These are phyloP conservation scores for Leptodermis oblonga DNA, from an alignment of 257 asterid genomes.

Conservation along the genomic window DNA sequence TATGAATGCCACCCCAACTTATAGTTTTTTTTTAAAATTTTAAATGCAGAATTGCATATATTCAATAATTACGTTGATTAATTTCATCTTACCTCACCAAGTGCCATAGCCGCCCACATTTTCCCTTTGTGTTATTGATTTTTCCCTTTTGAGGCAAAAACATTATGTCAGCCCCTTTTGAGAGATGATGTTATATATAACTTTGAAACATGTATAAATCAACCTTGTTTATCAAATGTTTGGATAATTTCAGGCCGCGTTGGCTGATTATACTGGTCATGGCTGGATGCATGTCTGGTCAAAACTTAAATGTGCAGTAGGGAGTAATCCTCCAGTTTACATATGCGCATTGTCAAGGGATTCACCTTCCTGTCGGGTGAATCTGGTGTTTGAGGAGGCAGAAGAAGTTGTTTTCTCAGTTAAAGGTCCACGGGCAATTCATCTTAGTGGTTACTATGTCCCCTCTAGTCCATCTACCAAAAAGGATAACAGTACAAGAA, in stretches of 20 bases:
- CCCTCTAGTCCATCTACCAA: neutral
- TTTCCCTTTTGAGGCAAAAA: no score
- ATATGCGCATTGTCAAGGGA: conserved; percentile 5
- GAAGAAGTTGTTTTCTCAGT: conserved; percentile 10
- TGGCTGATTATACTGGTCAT: neutral
- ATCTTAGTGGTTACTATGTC: conserved; percentile 10
- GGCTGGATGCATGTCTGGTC: neutral
- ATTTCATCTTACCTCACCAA: no score
- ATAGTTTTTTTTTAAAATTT: no score
- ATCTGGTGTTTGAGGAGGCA: conserved; percentile 9
- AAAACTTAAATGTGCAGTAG: conserved; percentile 5
- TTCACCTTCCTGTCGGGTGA: neutral
- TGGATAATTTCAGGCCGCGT: conserved; percentile 2
- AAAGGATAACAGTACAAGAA: neutral
- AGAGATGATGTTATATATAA: neutral
- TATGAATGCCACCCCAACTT: no score
- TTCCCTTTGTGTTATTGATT: no score
- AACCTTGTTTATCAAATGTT: neutral
- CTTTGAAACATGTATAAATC: neutral
- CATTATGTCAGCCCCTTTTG: no score
- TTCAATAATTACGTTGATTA: no score
- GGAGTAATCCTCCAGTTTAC: conserved; percentile 12
- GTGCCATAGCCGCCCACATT: no score
- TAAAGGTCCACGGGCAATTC: neutral
- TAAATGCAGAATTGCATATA: no score